Conservation (phyloP, 345 rosid genomes). For the Psidium friedrichsthalianum region DNA sequence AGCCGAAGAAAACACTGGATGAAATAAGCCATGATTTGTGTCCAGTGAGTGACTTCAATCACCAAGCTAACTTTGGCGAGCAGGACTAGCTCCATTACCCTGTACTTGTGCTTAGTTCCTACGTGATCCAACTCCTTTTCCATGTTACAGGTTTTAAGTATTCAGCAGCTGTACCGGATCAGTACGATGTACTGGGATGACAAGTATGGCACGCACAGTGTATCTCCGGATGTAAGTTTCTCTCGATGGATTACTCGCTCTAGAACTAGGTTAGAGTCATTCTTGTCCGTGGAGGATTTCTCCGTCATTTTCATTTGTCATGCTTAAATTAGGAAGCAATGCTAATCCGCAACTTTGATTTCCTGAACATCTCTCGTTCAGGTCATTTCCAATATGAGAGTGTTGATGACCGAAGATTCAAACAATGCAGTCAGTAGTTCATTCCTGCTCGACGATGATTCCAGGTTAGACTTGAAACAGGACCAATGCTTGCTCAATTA, state of each 20-base stretch:
- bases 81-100: neutral
- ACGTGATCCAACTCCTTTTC: neutral
- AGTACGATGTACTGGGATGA: slow-evolving; percentile 98
- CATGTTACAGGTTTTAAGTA: slow-evolving; percentile 55
- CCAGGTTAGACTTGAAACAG: slow-evolving; percentile 38
- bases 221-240: slow-evolving; percentile 71
- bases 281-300: neutral
- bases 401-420: slow-evolving; percentile 93
- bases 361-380: slow-evolving; percentile 5
- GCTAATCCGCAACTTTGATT: neutral
- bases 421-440: slow-evolving; percentile 91
- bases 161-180: slow-evolving; percentile 83
- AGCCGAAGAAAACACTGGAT: slow-evolving; percentile 76
- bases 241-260: slow-evolving; percentile 3
- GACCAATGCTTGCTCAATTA: neutral
- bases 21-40: slow-evolving; percentile 92
- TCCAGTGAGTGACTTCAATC: slow-evolving; percentile 45
- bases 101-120: neutral
- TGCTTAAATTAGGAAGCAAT: neutral
- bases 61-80: neutral
- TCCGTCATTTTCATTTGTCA: neutral
- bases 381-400: slow-evolving; percentile 90
- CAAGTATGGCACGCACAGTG: slow-evolving; percentile 90
- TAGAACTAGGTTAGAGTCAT: slow-evolving; percentile 3
- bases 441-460: slow-evolving; percentile 89